Conservation (phyloP, 2,329 filamentous ascomycete species). For the Nemania sp. region DNA sequence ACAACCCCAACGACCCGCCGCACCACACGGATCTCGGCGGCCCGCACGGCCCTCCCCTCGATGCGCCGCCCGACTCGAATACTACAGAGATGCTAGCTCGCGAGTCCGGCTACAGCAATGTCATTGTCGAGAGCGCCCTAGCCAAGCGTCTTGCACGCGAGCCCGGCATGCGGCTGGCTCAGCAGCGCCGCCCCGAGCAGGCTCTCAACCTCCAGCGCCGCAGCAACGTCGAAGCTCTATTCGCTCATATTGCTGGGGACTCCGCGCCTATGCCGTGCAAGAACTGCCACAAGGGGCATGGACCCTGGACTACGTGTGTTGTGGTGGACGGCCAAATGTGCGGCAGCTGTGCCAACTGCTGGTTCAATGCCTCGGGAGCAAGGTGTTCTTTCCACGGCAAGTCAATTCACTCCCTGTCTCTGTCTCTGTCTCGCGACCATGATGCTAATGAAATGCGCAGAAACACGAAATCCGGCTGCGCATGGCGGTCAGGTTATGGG, state of each 20-base stretch:
- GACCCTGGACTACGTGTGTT: constrained; percentile 62
- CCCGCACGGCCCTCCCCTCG: constrained; percentile 27
- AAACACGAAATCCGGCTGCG: constrained; percentile 49
- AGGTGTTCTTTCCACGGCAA: constrained; percentile 64
- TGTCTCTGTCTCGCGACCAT: neutral
- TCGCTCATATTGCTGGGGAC: constrained; percentile 59
- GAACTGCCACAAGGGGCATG: constrained; percentile 63
- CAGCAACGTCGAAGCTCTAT: constrained; percentile 63
- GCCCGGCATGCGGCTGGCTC: constrained; percentile 52
- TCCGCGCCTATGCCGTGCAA: constrained; percentile 55
- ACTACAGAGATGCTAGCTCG: constrained; percentile 53
- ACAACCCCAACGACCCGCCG: constrained; percentile 36
- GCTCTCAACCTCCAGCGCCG: constrained; percentile 58
- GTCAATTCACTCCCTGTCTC: constrained; percentile 32
- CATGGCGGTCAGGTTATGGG: constrained; percentile 39
- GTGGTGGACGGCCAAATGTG: constrained; percentile 64
- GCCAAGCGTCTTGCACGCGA: constrained; percentile 58
- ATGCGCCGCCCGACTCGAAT: constrained; percentile 29
- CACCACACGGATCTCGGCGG: constrained; percentile 37
- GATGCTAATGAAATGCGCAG: constrained; percentile 36
- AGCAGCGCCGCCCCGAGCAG: constrained; percentile 58
- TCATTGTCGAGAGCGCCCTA: constrained; percentile 57
- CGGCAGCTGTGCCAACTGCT: constrained; percentile 65
- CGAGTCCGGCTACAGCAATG: constrained; percentile 50
- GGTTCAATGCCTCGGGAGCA: constrained; percentile 64